These are phyloP conservation scores for Exobasidium cylindrosporum DNA, from an alignment of 1,284 basidiomycete species.

Conservation along the genomic window DNA sequence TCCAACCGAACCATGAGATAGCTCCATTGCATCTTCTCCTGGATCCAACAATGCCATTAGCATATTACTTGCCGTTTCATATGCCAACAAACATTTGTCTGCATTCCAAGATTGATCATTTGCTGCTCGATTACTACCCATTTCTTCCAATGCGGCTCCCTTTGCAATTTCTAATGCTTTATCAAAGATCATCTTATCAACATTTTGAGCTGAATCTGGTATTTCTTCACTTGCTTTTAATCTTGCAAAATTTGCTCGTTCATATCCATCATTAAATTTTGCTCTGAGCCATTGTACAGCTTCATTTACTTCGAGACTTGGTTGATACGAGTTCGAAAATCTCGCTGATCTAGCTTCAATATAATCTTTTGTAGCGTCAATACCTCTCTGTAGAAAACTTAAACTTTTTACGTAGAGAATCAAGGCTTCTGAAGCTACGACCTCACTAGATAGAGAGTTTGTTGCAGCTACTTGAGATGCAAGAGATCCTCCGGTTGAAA, in stretches of 20 bases:
- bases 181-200: slow-evolving; percentile 62
- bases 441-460: slow-evolving; percentile 31
- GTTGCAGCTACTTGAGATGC: background rate
- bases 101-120: background rate
- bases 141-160: slow-evolving; percentile 83
- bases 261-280: slow-evolving; percentile 63
- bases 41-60: slow-evolving; percentile 87
- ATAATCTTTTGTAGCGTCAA: slow-evolving; percentile 59
- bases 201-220: slow-evolving; percentile 57
- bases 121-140: slow-evolving; percentile 60
- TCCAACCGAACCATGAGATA: slow-evolving; percentile 37
- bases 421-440: slow-evolving; percentile 68
- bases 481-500: background rate
- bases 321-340: slow-evolving; percentile 22
- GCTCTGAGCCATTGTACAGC: slow-evolving; percentile 63
- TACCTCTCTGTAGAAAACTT: slow-evolving; percentile 86
- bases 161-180: slow-evolving; percentile 62
- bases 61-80: slow-evolving; percentile 91
- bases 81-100: slow-evolving; percentile 73
- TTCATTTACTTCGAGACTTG: slow-evolving; percentile 61
- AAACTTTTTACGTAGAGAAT: slow-evolving; percentile 90
- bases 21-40: slow-evolving; percentile 66
- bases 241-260: slow-evolving; percentile 63
- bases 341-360: slow-evolving; percentile 42
- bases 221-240: slow-evolving; percentile 57